Base-by-base conservation (phyloP, 495 filamentous ascomycete species). In the Penicillium flavigenum region DNA sequence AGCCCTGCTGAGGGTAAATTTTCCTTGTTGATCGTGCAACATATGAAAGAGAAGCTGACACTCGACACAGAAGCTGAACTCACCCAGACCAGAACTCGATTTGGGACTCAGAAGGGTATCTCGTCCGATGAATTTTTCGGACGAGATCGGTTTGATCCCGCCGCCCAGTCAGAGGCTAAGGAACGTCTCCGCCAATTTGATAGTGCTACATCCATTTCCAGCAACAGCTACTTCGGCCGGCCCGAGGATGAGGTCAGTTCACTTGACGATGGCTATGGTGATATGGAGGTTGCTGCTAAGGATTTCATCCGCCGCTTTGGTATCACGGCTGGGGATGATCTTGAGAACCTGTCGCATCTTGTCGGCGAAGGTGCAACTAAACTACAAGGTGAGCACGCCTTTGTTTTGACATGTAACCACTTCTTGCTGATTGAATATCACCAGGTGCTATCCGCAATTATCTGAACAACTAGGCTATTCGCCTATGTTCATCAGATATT, bases 101-200 rank as follows among this genome's bases (percentile, higher is more conserved):
- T 98, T 61, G 94, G 92, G 54, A 73, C 70, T 51, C 94, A 98
- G 75, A 98, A 96, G 79, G 89, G 88, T 70, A 98, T 98, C 62
- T 96, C 92, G 2, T 96, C 91, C 4, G 94, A 98, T 73, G 94
- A 98, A 64, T 97, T 96, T 78, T 98, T 98, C 69, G 91, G 92
- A 56, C 93, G 92, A 64, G 89, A 90, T 26, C 74, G 81, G 48
- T 98, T 88, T 67, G 91, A 98, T 63, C 85, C 92, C 29, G 75
- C 77, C 34, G 86, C 88, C 4, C 87, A 92, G 66, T 80, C 87
- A 43, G 92, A 97, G 77, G 92, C 94, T 49, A 92, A 94, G 75
- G 76, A 82, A 12, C 84, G 94, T 14, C 83, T 98, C 41, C 86
- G 89, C 70, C 87, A 91, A 20, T 98, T 98, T 68, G 94, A 98